phyloP scores from a whole-genome alignment of 306 rosid genomes.

The Vachellia collinsii region DNA sequence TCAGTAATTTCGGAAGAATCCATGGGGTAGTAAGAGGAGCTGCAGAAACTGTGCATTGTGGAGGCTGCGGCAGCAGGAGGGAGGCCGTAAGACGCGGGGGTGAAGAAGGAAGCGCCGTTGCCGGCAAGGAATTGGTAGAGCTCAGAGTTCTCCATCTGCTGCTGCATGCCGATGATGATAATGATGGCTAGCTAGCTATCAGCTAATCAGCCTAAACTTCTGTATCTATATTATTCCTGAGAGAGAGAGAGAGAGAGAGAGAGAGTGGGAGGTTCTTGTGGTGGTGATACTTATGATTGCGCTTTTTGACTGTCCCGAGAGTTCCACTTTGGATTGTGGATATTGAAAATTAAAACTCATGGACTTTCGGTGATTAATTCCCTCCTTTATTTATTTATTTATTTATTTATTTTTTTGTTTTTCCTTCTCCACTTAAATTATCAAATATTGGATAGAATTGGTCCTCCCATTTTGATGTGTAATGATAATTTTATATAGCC shows the following conservation, averaged over 20 bases:
- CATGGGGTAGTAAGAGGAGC: slow-evolving; percentile 69
- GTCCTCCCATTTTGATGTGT: neutral
- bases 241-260: neutral
- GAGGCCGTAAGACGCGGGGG: slow-evolving; percentile 25
- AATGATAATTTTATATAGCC: neutral
- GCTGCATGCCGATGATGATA: slow-evolving; percentile 36
- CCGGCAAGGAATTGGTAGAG: slow-evolving; percentile 60
- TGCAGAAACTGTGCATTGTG: slow-evolving; percentile 60
- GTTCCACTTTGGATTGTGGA: slow-evolving; percentile 40
- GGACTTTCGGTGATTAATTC: slow-evolving; percentile 49
- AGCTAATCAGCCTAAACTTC: neutral
- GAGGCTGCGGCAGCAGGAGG: slow-evolving; percentile 10
- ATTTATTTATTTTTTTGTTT: neutral
- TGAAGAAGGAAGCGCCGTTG: slow-evolving; percentile 44
- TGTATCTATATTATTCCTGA: neutral
- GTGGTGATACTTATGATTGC: slow-evolving; percentile 50
- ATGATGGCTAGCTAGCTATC: neutral
- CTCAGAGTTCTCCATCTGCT: slow-evolving; percentile 56
- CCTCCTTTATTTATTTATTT: slow-evolving; percentile 10
- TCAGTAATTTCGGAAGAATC: slow-evolving; percentile 54
- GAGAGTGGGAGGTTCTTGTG: slow-evolving; percentile 25
- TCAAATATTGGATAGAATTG: neutral
- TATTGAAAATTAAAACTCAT: slow-evolving; percentile 24
- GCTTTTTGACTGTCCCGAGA: slow-evolving; percentile 53
- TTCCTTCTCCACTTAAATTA: neutral